Evolutionary conservation across 176 grass and related monocot genomes (phyloP).

Genomic region (Musa acuminata): DNA sequence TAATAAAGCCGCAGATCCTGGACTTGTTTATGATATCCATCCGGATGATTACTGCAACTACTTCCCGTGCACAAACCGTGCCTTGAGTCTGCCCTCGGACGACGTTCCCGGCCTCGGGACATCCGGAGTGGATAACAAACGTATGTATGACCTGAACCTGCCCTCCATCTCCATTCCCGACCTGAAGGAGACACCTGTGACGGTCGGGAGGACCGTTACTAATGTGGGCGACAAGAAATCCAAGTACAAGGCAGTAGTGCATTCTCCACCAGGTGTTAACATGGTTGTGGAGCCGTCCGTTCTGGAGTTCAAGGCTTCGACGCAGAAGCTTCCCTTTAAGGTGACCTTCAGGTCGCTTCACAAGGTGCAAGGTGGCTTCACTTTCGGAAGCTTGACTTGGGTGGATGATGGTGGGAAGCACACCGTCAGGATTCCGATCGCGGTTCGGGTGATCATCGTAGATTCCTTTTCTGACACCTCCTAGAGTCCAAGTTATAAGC

Average conservation of each 20-base stretch:
- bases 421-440: conserved; percentile 33
- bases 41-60: conserved; percentile 45
- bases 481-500: neutral
- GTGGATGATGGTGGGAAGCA: conserved; percentile 18
- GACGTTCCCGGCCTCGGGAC: neutral
- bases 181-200: conserved; percentile 14
- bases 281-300: conserved; percentile 41
- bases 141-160: no score
- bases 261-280: conserved; percentile 31
- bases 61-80: conserved; percentile 28
- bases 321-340: conserved; percentile 24
- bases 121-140: no score
- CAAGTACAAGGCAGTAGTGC: conserved; percentile 26
- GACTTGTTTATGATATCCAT: neutral
- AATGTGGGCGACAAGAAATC: conserved; percentile 31
- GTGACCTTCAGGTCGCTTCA: conserved; percentile 21
- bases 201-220: conserved; percentile 35
- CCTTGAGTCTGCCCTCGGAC: neutral
- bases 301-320: conserved; percentile 22
- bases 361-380: conserved; percentile 28
- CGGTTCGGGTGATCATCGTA: neutral
- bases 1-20: no score
- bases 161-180: no score
- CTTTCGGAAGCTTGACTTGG: conserved; percentile 50
- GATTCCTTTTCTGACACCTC: neutral